A percentile compares a stretch with the other conserved stretches of the same genome.
These are phyloP conservation scores for Fistulifera solaris DNA, from an alignment of 108 stramenopile genomes.

Conservation along the genomic window DNA sequence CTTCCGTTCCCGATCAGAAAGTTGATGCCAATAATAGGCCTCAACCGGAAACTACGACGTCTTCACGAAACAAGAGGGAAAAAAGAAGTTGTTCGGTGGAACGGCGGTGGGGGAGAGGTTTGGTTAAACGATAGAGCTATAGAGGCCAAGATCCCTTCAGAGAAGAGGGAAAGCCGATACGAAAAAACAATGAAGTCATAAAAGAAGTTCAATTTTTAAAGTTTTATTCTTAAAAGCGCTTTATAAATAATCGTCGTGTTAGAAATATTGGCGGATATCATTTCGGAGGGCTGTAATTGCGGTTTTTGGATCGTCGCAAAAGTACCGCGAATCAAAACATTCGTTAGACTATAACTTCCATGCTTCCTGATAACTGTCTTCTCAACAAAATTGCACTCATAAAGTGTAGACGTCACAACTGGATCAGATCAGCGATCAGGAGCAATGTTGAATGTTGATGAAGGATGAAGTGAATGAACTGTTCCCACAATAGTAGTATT, in stretches of 20 bases:
- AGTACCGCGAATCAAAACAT: too few relatives aligned
- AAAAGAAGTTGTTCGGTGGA: slow-evolving; percentile 66
- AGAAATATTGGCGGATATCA: background rate
- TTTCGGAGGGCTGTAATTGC: background rate
- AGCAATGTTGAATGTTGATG: too few relatives aligned
- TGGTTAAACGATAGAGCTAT: slow-evolving; percentile 66
- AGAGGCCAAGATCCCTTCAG: slow-evolving; percentile 1
- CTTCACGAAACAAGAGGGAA: slow-evolving; percentile 16
- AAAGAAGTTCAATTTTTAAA: slow-evolving; percentile 1
- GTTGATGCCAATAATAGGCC: background rate
- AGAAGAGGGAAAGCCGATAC: background rate
- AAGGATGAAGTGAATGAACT: too few relatives aligned
- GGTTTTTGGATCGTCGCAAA: background rate
- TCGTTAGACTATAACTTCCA: too few relatives aligned
- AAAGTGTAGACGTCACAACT: too few relatives aligned
- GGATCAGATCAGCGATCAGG: too few relatives aligned
- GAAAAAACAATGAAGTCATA: slow-evolving; percentile 3
- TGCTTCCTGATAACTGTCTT: too few relatives aligned
- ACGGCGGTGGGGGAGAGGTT: slow-evolving; percentile 52
- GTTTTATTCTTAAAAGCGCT: too few relatives aligned
- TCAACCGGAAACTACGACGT: slow-evolving; percentile 7
- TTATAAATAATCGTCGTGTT: background rate
- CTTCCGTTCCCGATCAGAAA: slow-evolving; percentile 11
- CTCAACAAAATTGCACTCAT: too few relatives aligned
- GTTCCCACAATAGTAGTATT: too few relatives aligned